phyloP scores from a whole-genome alignment of 345 rosid genomes.

The Eucalyptus cloeziana region DNA sequence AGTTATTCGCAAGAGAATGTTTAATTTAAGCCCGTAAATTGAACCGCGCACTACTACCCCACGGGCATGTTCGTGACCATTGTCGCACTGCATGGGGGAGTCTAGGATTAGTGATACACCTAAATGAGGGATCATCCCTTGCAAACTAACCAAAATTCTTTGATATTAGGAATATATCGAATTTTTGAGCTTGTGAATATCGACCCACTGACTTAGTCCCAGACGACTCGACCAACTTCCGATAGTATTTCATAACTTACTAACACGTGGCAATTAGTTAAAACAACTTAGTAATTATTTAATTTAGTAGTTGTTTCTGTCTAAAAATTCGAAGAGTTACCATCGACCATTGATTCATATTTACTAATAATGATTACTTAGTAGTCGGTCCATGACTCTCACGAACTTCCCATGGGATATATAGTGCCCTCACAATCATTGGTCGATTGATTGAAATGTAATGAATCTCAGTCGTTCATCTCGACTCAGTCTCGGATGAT shows the following conservation, averaged over 20 bases:
- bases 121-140: not conserved
- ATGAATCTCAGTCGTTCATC: not conserved
- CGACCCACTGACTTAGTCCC: not conserved
- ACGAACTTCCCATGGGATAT: no score
- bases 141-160: not conserved
- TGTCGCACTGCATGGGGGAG: not conserved
- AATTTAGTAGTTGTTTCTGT: not conserved
- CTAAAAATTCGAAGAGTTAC: not conserved
- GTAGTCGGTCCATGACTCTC: not conserved
- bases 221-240: not conserved
- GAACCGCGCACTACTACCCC: not conserved
- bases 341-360: no score
- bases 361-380: no score
- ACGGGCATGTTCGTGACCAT: not conserved
- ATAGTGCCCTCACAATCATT: not conserved
- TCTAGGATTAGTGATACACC: not conserved
- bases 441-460: not conserved
- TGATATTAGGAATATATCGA: fast-evolving
- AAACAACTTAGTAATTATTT: not conserved
- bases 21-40: not conserved
- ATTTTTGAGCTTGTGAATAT: not conserved
- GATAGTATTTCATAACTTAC: not conserved
- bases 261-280: not conserved
- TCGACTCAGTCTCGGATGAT: not conserved
- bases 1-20: not conserved